Evolutionary conservation across 768 basidiomycete species (phyloP), one percentile per base, ranked within the genome.

Genomic region (Sarcodon sp.): DNA sequence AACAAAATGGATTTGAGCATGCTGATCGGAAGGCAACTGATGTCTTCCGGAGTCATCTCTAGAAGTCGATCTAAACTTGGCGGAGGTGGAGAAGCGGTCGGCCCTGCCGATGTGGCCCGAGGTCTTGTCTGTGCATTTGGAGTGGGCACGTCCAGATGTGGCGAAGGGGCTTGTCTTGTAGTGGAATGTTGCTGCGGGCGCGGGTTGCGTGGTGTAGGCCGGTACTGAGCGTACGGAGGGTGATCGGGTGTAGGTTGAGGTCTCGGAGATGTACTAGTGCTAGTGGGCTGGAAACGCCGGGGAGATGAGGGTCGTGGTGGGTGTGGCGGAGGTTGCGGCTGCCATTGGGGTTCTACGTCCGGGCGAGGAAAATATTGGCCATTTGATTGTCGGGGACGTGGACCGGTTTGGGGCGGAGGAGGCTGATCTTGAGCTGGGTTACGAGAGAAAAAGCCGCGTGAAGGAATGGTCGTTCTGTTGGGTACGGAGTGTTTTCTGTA

Each of bases 1-100:
- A 79, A 88, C 16, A 96, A 63, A 15, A 94, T 73, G 2, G 72
- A 70, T 61, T 96, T 96, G 43, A 96, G 69, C n/a, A 72, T 65
- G 18, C 77, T 67, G 47, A 93, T 77, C 6, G 83, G 77, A 11
- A 94, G 68, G 3, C 70, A 62, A 1, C 70, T 61, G n/a, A 93
- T 63, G 11, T 71, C 68, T 6, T 73, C 74, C 1, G 69, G 59
- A 0, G 76, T 62, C 70, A 88, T 79, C 0, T 67, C 66, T 1
- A 93, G 67, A 4, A 96, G 69, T 35, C 77, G 69, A 52, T 85
- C 72, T 33, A 94, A 75, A 39, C 82, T 67, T 8, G 87, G 86
- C 2, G 67, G 59, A 6, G 66, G 63, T 7, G 61, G 62, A 4
- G 66, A 73, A 59, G 46, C 77, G 61, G 59, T 51, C 12, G 56